Conservation (phyloP, 441 rosid genomes). For the Eutrema salsugineum region DNA sequence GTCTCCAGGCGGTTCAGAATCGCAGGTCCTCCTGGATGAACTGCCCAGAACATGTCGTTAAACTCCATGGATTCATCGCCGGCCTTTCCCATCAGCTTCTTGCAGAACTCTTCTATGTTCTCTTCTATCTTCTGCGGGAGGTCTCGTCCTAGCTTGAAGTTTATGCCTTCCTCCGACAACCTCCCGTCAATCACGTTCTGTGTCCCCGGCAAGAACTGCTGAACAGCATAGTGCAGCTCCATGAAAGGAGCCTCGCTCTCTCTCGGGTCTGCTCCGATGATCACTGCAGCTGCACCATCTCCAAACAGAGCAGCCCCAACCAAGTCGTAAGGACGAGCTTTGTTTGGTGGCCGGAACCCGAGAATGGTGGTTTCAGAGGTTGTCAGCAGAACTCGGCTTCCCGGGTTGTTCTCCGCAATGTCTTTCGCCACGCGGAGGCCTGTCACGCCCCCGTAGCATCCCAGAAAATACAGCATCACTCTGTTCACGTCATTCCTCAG, state of each 20-base stretch:
- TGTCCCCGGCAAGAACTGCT: slow-evolving; percentile 83
- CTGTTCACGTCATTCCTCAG: slow-evolving; percentile 64
- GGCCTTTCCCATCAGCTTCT: slow-evolving; percentile 50
- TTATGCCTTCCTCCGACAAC: slow-evolving; percentile 75
- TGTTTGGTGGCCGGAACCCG: slow-evolving; percentile 85
- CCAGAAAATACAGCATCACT: slow-evolving; percentile 86
- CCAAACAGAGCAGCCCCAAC: slow-evolving; percentile 94
- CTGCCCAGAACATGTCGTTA: slow-evolving; percentile 87
- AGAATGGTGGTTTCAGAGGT: slow-evolving; percentile 87
- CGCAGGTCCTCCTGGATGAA: slow-evolving; percentile 94
- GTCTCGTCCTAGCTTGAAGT: slow-evolving; percentile 77
- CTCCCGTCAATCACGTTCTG: slow-evolving; percentile 67
- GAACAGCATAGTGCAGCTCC: slow-evolving; percentile 72
- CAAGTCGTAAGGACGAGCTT: slow-evolving; percentile 75
- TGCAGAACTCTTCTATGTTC: slow-evolving; percentile 76
- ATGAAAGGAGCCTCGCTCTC: slow-evolving; percentile 68
- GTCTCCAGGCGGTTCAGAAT: slow-evolving; percentile 73
- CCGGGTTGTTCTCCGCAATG: slow-evolving; percentile 89
- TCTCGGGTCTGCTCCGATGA: slow-evolving; percentile 65
- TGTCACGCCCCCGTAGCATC: slow-evolving; percentile 87
- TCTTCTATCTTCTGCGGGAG: slow-evolving; percentile 79
- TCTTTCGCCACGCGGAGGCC: slow-evolving; percentile 93
- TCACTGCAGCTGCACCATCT: slow-evolving; percentile 85
- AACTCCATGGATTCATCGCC: slow-evolving; percentile 38
- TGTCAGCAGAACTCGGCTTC: slow-evolving; percentile 71